These are phyloP conservation scores for Hamiltosporidium magnivora DNA, from an alignment of 371 early-diverging fungal genomes.

Conservation along the genomic window DNA sequence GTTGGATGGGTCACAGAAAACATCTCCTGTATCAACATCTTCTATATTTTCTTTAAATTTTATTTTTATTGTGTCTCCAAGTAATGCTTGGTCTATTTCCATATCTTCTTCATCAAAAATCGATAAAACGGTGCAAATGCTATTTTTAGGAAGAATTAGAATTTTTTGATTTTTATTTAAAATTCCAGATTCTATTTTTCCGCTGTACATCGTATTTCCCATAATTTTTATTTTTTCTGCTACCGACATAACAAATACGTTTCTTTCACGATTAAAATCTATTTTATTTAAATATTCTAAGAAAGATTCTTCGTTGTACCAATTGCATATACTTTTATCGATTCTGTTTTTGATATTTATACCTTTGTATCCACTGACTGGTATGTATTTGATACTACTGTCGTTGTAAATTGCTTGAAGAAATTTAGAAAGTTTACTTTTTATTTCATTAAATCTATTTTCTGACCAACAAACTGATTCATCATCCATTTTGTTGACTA, in stretches of 20 bases:
- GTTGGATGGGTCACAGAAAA: constrained; percentile 18
- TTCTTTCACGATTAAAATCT: not conserved
- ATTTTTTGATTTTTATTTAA: constrained; percentile 15
- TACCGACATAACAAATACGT: constrained; percentile 19
- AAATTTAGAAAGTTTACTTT: constrained; percentile 24
- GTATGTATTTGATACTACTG: constrained; percentile 35
- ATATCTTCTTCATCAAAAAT: constrained; percentile 51
- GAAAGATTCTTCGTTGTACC: constrained; percentile 51
- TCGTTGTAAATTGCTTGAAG: constrained; percentile 24
- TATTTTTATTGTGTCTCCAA: constrained; percentile 51
- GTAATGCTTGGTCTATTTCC: constrained; percentile 40
- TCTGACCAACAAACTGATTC: constrained; percentile 47
- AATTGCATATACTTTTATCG: constrained; percentile 5
- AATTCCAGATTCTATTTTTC: constrained; percentile 39
- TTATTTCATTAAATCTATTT: constrained; percentile 42
- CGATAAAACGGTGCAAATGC: constrained; percentile 12
- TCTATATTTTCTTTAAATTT: constrained; percentile 45
- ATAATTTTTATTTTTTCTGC: constrained; percentile 43
- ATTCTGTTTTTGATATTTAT: constrained; percentile 32
- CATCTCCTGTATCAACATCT: constrained; percentile 40
- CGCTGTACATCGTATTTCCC: constrained; percentile 22
- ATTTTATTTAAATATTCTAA: constrained; percentile 42
- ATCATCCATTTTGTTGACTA: constrained; percentile 89
- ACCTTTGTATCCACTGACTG: constrained; percentile 53
- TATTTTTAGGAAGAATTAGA: constrained; percentile 31